Evolutionary conservation across 2,329 filamentous ascomycete genomes (phyloP).

Genomic region (Penicillium aurantiogriseum): DNA sequence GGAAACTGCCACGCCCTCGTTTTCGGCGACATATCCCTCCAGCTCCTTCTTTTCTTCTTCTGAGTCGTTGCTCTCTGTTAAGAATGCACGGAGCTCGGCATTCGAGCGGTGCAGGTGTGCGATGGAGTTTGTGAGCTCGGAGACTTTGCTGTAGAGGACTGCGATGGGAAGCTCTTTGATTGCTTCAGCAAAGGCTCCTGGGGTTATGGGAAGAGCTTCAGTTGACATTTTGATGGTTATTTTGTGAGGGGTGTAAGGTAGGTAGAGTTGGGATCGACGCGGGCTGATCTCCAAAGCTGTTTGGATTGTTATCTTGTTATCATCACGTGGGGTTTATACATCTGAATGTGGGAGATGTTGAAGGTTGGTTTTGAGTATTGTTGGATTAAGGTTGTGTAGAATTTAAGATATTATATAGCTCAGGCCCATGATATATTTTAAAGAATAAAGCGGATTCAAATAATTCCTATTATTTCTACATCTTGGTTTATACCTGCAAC

Average conservation of each 20-base stretch:
- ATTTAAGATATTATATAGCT: neutral
- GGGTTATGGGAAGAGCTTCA: conserved; percentile 49
- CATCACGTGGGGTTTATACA: conserved; percentile 16
- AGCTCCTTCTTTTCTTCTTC: conserved; percentile 46
- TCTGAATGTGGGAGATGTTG: neutral
- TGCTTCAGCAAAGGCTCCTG: conserved; percentile 54
- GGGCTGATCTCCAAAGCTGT: neutral
- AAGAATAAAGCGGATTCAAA: neutral
- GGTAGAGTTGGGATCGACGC: neutral
- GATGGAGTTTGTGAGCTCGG: conserved; percentile 61
- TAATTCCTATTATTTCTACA: neutral
- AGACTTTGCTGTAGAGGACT: conserved; percentile 59
- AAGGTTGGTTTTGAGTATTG: neutral
- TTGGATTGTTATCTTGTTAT: conserved; percentile 19
- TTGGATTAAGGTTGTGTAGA: neutral
- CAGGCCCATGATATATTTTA: neutral
- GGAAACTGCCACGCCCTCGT: conserved; percentile 54
- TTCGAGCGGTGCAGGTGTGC: conserved; percentile 59
- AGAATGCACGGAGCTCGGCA: conserved; percentile 54
- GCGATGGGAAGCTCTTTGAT: conserved; percentile 58
- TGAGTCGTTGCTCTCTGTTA: conserved; percentile 50
- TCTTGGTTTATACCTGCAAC: neutral
- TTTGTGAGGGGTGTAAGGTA: neutral
- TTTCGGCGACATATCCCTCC: conserved; percentile 52
- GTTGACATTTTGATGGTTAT: conserved; percentile 47